A percentile compares a stretch with the other conserved stretches of the same genome.
Evolutionary conservation across 148 eudicot species (phyloP).

Genomic region (Vaccinium myrtillus): DNA sequence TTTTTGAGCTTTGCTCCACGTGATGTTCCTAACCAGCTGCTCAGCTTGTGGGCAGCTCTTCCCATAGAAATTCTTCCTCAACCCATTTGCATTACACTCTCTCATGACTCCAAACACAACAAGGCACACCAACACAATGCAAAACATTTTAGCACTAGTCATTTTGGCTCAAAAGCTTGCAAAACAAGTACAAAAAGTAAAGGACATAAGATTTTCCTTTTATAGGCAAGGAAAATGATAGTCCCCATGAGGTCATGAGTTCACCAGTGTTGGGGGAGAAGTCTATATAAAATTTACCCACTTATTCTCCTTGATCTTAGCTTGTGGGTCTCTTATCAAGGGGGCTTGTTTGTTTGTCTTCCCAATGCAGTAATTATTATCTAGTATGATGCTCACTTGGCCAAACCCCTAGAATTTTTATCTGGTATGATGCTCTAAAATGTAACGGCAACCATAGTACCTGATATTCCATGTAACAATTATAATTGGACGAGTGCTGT

Average conservation of each 20-base stretch:
- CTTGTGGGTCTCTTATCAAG: neutral
- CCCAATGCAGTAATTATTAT: no score
- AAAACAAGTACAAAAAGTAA: neutral
- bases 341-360: neutral
- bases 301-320: neutral
- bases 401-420: no score
- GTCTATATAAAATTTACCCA: neutral
- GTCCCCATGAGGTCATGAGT: neutral
- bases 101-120: neutral
- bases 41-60: slow-evolving; percentile 23
- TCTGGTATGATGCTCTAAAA: no score
- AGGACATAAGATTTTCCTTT: neutral
- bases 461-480: neutral
- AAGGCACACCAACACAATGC: neutral
- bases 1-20: slow-evolving; percentile 18
- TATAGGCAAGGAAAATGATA: slow-evolving; percentile 1
- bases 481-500: neutral
- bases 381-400: no score
- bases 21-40: slow-evolving; percentile 22
- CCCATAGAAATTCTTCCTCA: slow-evolving; percentile 20
- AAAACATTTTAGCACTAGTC: neutral
- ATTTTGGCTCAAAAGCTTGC: neutral
- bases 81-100: neutral
- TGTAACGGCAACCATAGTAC: neutral
- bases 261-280: neutral